phyloP scores from a whole-genome alignment of 2,329 filamentous ascomycete species.

The Pseudonectria buxi region DNA sequence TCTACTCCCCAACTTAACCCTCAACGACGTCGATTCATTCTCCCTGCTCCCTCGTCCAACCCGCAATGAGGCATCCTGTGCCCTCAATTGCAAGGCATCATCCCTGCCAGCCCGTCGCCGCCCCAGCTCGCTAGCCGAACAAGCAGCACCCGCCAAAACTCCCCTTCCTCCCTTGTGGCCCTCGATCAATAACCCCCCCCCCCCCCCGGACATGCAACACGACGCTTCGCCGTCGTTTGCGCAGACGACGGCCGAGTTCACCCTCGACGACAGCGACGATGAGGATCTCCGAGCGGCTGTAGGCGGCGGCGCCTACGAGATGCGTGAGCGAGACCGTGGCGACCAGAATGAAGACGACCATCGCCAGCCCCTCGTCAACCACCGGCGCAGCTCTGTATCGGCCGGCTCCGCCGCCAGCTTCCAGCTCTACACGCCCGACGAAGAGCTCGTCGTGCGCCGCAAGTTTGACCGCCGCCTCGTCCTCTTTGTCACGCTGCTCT shows the following conservation, averaged over 20 bases:
- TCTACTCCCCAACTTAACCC: neutral
- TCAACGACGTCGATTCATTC: neutral
- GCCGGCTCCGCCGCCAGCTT: slow-evolving; percentile 30
- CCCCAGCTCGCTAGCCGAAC: neutral
- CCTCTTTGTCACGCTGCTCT: slow-evolving; percentile 73
- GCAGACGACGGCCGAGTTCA: slow-evolving; percentile 32
- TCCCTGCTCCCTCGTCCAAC: neutral
- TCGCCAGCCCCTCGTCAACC: slow-evolving; percentile 15
- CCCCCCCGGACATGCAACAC: neutral
- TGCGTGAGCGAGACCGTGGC: slow-evolving; percentile 16
- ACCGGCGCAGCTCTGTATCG: slow-evolving; percentile 13
- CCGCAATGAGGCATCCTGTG: slow-evolving; percentile 9
- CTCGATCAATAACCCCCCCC: neutral
- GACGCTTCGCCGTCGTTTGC: slow-evolving; percentile 25
- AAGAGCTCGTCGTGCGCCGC: slow-evolving; percentile 63
- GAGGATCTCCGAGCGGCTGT: slow-evolving; percentile 28
- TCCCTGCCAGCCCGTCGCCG: slow-evolving; percentile 2
- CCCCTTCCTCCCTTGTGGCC: neutral
- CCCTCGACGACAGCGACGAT: slow-evolving; percentile 29
- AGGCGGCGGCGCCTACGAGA: slow-evolving; percentile 26
- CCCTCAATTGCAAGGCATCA: slow-evolving; percentile 8
- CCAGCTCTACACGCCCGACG: slow-evolving; percentile 51
- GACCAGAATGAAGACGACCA: slow-evolving; percentile 12
- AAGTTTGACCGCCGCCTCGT: slow-evolving; percentile 76
- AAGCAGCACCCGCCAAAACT: too few relatives aligned